These are phyloP conservation scores for Naganishia sp. DNA, from an alignment of 1,284 basidiomycete species.

Conservation along the genomic window DNA sequence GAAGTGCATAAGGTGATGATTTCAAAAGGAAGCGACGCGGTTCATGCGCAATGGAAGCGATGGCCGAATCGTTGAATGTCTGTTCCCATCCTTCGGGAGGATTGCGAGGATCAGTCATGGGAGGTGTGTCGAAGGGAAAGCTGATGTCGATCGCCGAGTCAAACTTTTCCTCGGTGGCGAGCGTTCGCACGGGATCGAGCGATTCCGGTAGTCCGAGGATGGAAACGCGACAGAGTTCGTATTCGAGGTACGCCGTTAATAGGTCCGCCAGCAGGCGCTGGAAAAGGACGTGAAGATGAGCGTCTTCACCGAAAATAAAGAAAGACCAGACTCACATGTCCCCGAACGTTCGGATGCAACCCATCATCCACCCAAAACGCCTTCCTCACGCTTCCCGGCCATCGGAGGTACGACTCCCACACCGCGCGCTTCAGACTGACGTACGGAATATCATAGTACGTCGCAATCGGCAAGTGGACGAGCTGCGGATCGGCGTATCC, in stretches of 20 bases:
- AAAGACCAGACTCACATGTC: conserved; percentile 43
- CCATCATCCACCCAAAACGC: conserved; percentile 47
- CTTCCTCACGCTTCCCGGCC: conserved; percentile 44
- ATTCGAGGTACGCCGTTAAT: conserved; percentile 51
- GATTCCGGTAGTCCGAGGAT: conserved; percentile 44
- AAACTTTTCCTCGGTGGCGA: conserved; percentile 42
- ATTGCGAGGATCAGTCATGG: conserved; percentile 35
- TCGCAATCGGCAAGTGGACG: conserved; percentile 50
- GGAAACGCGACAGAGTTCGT: conserved; percentile 49
- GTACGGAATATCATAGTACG: conserved; percentile 53
- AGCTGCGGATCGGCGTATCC: conserved; percentile 53
- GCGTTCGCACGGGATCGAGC: conserved; percentile 38
- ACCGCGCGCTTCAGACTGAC: conserved; percentile 48
- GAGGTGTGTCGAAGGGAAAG: conserved; percentile 43
- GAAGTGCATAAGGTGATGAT: conserved; percentile 45
- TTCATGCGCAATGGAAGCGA: conserved; percentile 40
- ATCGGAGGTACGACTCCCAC: conserved; percentile 51
- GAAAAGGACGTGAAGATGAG: too few species aligned
- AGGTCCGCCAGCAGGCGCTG: conserved; percentile 52
- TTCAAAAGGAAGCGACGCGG: conserved; percentile 44
- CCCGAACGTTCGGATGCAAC: conserved; percentile 52
- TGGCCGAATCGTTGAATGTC: conserved; percentile 41
- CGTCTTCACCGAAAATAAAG: neutral
- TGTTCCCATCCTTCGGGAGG: conserved; percentile 47
- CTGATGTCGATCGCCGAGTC: conserved; percentile 43